Evolutionary conservation across 139 green algal species (phyloP).

Genomic region (Micractinium sp.): DNA sequence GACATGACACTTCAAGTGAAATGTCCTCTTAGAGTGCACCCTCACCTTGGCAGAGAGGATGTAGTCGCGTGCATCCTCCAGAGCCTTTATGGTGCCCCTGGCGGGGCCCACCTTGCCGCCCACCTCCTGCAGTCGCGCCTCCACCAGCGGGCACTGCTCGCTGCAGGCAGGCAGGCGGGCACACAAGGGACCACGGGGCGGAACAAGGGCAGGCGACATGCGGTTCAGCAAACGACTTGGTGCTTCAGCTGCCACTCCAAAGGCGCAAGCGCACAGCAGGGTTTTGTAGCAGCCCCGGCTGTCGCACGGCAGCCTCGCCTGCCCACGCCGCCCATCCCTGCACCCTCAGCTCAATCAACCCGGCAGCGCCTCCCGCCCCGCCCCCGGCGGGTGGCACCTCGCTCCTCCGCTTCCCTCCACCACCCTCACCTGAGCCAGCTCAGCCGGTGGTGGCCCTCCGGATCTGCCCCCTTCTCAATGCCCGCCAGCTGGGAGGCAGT

Average conservation of each 20-base stretch:
- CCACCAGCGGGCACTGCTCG: conserved; percentile 21
- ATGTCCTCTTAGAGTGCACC: too few species aligned
- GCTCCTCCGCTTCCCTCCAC: too few species aligned
- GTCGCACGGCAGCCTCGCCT: too few species aligned
- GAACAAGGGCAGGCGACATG: background rate
- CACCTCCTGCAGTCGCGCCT: conserved; percentile 12
- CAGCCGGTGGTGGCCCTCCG: background rate
- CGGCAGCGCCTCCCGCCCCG: too few species aligned
- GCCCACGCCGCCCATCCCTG: too few species aligned
- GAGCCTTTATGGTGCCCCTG: background rate
- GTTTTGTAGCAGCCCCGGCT: too few species aligned
- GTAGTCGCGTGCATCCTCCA: background rate
- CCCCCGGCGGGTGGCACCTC: too few species aligned
- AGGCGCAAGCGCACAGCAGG: too few species aligned
- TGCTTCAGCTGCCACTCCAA: too few species aligned
- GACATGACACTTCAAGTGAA: too few species aligned
- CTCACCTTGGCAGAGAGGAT: background rate
- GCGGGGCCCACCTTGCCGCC: conserved; percentile 14
- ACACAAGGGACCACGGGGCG: background rate
- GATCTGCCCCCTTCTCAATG: background rate
- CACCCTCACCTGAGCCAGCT: background rate
- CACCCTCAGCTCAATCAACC: too few species aligned
- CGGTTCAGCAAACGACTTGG: too few species aligned
- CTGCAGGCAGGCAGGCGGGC: background rate
- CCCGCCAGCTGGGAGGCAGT: background rate